Evolutionary conservation across 164 flowering plant species (phyloP).

Genomic region (Dillenia suffruticosa): DNA sequence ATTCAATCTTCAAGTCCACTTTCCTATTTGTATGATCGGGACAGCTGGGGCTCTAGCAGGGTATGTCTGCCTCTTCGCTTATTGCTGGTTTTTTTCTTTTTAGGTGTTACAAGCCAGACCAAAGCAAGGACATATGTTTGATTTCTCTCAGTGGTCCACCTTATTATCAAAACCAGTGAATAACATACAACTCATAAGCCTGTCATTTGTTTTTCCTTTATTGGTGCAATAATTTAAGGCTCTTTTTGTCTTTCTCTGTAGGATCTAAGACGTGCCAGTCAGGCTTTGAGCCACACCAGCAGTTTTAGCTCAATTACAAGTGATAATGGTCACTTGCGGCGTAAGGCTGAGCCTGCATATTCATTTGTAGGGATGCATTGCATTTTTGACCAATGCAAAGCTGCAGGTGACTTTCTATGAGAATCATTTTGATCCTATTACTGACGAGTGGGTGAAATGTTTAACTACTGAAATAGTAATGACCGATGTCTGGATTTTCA

Average conservation of each 20-base stretch:
- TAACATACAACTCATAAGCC: too few species aligned
- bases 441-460: not conserved
- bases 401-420: slow-evolving; percentile 51
- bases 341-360: slow-evolving; percentile 78
- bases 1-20: slow-evolving; percentile 64
- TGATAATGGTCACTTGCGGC: slow-evolving; percentile 61
- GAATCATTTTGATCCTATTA: not conserved
- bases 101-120: too few species aligned
- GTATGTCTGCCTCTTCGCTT: slow-evolving; percentile 36
- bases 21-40: slow-evolving; percentile 66
- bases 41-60: slow-evolving; percentile 81
- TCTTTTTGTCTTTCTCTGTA: slow-evolving; percentile 21
- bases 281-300: slow-evolving; percentile 44
- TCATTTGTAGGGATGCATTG: slow-evolving; percentile 99
- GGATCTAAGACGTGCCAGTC: slow-evolving; percentile 63
- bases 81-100: too few species aligned
- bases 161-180: too few species aligned
- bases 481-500: slow-evolving; percentile 29
- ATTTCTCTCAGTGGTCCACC: too few species aligned
- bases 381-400: slow-evolving; percentile 93
- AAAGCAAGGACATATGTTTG: too few species aligned
- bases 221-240: not conserved
- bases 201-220: too few species aligned
- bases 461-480: slow-evolving; percentile 1
- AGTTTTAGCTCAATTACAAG: slow-evolving; percentile 79